phyloP scores from a whole-genome alignment of 148 eudicot genomes.

The Dysphania ambrosioides region DNA sequence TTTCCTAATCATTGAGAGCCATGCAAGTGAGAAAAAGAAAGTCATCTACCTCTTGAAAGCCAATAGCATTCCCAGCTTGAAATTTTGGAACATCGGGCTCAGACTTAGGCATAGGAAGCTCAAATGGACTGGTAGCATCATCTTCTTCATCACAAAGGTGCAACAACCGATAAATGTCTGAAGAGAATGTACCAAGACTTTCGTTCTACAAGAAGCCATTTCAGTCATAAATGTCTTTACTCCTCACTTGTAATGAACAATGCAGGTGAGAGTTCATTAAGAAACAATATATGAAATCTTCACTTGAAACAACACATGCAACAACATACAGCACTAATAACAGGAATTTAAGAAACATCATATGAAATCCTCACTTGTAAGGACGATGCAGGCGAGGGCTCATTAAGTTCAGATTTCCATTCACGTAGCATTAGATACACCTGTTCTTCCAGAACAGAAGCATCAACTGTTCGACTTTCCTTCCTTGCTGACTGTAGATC shows the following conservation, averaged over 20 bases:
- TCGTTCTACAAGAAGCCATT: conserved; percentile 58
- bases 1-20: background rate
- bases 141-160: conserved; percentile 90
- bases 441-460: conserved; percentile 73
- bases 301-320: too few relatives aligned
- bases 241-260: too few relatives aligned
- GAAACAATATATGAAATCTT: too few relatives aligned
- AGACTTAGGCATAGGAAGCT: conserved; percentile 58
- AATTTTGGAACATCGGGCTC: conserved; percentile 66
- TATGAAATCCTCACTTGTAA: conserved; percentile 40
- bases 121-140: conserved; percentile 84
- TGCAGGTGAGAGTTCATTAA: too few relatives aligned
- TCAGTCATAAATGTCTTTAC: conserved; percentile 15
- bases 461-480: conserved; percentile 76
- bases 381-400: conserved; percentile 93
- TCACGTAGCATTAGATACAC: conserved; percentile 92
- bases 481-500: conserved; percentile 84
- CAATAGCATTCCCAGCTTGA: conserved; percentile 31
- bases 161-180: conserved; percentile 75
- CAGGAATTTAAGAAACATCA: conserved; percentile 3
- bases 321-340: background rate
- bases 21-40: background rate
- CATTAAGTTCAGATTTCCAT: conserved; percentile 87
- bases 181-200: conserved; percentile 68
- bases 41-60: conserved; percentile 53